Evolutionary conservation across 2,329 filamentous ascomycete genomes (phyloP), one percentile per base, ranked within the genome.

Genomic region (Coniochaeta ligniaria): DNA sequence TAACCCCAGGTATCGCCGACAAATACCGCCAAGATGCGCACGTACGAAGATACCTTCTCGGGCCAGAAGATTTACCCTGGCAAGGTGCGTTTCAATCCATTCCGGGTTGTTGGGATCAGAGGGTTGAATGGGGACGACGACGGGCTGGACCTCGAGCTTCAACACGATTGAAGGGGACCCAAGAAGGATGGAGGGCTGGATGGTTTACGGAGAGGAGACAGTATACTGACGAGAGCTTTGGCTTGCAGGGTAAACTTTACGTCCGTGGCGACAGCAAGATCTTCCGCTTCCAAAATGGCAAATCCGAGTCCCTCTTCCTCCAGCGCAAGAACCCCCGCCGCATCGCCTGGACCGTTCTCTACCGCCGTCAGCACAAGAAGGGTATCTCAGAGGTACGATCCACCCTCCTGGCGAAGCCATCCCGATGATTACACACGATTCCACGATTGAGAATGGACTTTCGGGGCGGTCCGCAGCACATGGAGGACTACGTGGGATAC

Each of bases 301-400:
- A 99, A 86, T 94, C 92, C 82, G 95, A 99, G 85, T 96, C 92
- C 71, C 91, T 99, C 71, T 99, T 99, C 89, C 91, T 98, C 73
- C 95, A 99, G 88, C 94, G 95, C 87, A 99, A 99, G 92, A 99
- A 99, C 89, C 95, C 95, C 79, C 94, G 95, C 81, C 92, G 94
- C 79, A 98, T 99, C 81, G 89, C 94, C 72, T 99, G 95, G 95
- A 99, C 95, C 71, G 89, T 93, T 74, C 91, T 99, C 68, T 99
- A 91, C 91, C 89, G 95, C 80, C 91, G 94, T 82, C 91, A 96
- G 84, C 94, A 97, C 90, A 95, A 93, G 87, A 99, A 99, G 92
- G 95, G 95, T 89, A 96, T 98, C 83, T 96, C 94, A 86, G 95
- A 99, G 93, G 95, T 98, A 89, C 83, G 90, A 79, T 36, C 31